Percentiles rank a stretch among this genome's conserved stretches.
Evolutionary conservation across 1,139 yeast genomes (phyloP).

Genomic region (Suhomyces choctaworum): DNA sequence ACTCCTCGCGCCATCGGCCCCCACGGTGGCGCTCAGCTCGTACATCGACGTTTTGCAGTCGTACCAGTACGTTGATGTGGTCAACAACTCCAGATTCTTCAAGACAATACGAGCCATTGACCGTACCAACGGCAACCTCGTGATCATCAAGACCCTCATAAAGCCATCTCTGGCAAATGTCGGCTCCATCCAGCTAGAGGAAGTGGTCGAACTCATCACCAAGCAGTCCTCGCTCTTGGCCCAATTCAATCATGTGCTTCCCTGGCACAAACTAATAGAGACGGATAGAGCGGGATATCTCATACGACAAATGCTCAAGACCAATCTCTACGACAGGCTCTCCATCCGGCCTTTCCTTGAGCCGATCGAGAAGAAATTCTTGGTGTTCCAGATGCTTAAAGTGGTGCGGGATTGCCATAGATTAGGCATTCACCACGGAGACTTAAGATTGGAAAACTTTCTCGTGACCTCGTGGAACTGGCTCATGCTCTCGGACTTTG

Average conservation of each 20-base stretch:
- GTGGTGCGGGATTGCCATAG: constrained; percentile 65
- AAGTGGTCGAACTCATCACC: constrained; percentile 35
- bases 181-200: constrained; percentile 33
- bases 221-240: constrained; percentile 40
- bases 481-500: constrained; percentile 80
- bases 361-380: constrained; percentile 78
- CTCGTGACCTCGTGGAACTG: constrained; percentile 89
- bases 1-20: constrained; percentile 83
- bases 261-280: constrained; percentile 74
- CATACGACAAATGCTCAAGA: constrained; percentile 75
- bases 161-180: constrained; percentile 54
- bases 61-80: constrained; percentile 69
- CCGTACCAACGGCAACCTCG: constrained; percentile 56
- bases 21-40: constrained; percentile 89
- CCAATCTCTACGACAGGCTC: constrained; percentile 81
- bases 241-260: constrained; percentile 62
- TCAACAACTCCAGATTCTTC: constrained; percentile 77
- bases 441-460: constrained; percentile 85
- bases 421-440: constrained; percentile 75
- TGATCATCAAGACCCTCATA: constrained; percentile 77
- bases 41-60: constrained; percentile 77
- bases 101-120: constrained; percentile 81
- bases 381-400: constrained; percentile 73
- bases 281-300: constrained; percentile 92
- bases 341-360: constrained; percentile 87